These are phyloP conservation scores for Acephala macrosclerotiorum DNA, from an alignment of 2,329 filamentous ascomycete species.

Conservation along the genomic window DNA sequence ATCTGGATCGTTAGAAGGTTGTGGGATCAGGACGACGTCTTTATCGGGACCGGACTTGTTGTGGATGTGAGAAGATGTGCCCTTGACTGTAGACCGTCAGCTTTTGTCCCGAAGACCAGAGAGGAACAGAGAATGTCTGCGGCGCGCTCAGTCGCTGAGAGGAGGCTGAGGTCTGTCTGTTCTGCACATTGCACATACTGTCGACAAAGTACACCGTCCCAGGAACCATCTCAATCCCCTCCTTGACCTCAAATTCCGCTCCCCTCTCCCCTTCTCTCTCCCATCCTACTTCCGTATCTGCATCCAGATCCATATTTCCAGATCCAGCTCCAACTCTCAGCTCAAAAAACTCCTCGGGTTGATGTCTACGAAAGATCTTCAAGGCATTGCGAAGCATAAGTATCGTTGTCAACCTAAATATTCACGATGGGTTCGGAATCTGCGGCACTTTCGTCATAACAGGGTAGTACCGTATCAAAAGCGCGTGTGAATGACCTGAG, in stretches of 20 bases:
- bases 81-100: slow-evolving; percentile 14
- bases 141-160: not conserved
- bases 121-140: too few species aligned
- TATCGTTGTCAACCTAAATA: not conserved
- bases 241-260: slow-evolving; percentile 10
- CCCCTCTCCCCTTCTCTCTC: not conserved
- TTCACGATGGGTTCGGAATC: not conserved
- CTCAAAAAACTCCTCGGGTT: not conserved
- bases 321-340: not conserved
- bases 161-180: not conserved
- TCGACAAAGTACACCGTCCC: slow-evolving; percentile 27
- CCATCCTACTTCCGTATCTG: not conserved
- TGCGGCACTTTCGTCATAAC: not conserved
- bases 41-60: not conserved
- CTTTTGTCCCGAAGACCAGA: not conserved
- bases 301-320: not conserved
- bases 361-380: not conserved
- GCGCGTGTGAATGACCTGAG: not conserved
- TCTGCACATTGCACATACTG: slow-evolving; percentile 17
- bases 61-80: slow-evolving; percentile 13
- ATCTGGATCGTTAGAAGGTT: slow-evolving; percentile 26
- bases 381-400: not conserved
- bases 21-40: slow-evolving; percentile 26
- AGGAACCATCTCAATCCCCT: slow-evolving; percentile 29
- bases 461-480: not conserved